phyloP scores from a whole-genome alignment of 768 basidiomycete species.

The Tulasnella sp. region DNA sequence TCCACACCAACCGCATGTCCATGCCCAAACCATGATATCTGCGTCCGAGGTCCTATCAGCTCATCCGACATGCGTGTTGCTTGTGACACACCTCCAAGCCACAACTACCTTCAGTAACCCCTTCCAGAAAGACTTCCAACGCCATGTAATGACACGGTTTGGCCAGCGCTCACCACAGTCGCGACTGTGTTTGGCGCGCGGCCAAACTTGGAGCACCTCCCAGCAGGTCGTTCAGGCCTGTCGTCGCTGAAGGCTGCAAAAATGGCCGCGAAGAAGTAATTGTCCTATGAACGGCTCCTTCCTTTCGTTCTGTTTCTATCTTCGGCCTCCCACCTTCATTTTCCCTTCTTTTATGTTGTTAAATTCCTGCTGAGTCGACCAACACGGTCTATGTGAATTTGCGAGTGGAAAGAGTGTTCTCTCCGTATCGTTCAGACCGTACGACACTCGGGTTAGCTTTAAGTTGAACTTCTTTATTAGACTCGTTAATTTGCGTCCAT shows the following conservation, averaged over 20 bases:
- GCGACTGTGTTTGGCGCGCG: constrained; percentile 83
- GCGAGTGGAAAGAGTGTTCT: neutral
- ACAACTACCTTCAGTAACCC: constrained; percentile 87
- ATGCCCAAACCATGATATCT: neutral
- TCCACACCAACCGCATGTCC: constrained; percentile 14
- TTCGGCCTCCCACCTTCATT: constrained; percentile 1
- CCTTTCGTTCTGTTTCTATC: constrained; percentile 2
- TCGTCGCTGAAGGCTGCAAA: constrained; percentile 95
- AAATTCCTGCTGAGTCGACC: neutral
- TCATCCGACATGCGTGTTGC: neutral
- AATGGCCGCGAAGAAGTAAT: constrained; percentile 48
- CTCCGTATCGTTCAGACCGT: too few relatives aligned
- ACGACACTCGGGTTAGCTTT: too few relatives aligned
- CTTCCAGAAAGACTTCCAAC: constrained; percentile 99
- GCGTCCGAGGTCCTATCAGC: neutral
- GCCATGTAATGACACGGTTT: constrained; percentile 93
- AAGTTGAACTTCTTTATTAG: too few relatives aligned
- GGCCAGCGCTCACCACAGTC: constrained; percentile 95
- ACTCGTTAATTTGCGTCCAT: too few relatives aligned
- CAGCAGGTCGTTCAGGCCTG: constrained; percentile 82
- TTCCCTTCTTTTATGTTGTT: neutral
- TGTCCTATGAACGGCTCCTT: neutral
- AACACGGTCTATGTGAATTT: constrained; percentile 9
- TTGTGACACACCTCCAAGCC: neutral
- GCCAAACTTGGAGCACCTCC: constrained; percentile 85